Base-by-base conservation (phyloP, 129 eudicot species). In the Apium graveolens region DNA sequence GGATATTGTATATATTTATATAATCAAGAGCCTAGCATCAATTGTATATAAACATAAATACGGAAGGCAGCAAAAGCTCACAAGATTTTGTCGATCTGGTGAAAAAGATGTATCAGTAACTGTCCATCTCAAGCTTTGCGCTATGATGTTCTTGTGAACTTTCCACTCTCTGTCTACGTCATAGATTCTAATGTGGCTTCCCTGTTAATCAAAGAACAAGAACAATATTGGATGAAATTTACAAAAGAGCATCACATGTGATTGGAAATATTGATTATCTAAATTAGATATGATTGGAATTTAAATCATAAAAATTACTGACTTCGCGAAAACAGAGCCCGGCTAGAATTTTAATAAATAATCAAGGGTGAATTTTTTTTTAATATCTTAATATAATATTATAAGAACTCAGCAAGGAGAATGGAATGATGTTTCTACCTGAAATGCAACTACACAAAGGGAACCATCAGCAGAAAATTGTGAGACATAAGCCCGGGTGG, bases 31-130 rank as follows among this genome's bases (percentile, higher is more conserved):
- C 38, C 32, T 31, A 65, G 38, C 70, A 0, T 29, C 38, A 65
- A 65, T 11, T 12, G 38, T 27, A 6, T 66, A 66, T 14, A 66
- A 31, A 5, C 5, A 14, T 11, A 62, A 29, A 65, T 13, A 4
- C 13, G 8, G 35, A 11, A 65, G 39, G 39, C 10, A 27, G n/a
- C 1, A 32, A 46, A 35, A 80, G 83, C 91, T 87, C 77, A 90
- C 99, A 62, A 96, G 88, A 77, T 86, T 81, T 46, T 87, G 83
- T 83, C 90, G 91, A 84, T 96, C 95, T 46, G 97, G 99, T 53
- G 99, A 96, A 75, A 96, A 89, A 60, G 97, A 88, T 66, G 97
- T 89, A 84, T 96, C 99, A 42, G 99, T 96, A 79, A 96, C 81
- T 17, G 97, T 92, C 99, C 99, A 96, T 27, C 97, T 83, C 87